Conservation (phyloP, 129 eudicot species). For the Apium graveolens region DNA sequence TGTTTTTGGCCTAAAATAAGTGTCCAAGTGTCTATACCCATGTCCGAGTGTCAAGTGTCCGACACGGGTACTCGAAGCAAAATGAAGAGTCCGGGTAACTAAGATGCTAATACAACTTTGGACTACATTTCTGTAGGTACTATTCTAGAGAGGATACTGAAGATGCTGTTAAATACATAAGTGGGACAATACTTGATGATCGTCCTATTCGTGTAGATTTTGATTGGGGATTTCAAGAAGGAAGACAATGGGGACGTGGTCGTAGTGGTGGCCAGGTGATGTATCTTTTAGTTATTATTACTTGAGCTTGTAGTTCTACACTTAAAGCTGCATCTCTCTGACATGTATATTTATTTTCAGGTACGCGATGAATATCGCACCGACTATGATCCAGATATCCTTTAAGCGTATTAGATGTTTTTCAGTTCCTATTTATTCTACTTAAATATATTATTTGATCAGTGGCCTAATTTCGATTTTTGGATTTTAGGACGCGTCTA, state of each 20-base stretch:
- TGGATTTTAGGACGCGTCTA: neutral
- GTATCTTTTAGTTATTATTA: constrained; percentile 3
- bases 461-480: neutral
- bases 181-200: constrained; percentile 97
- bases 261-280: constrained; percentile 95
- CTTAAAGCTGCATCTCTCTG: neutral
- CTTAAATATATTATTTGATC: neutral
- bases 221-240: constrained; percentile 99
- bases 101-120: neutral
- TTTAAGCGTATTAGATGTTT: constrained; percentile 1
- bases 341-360: constrained; percentile 27
- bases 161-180: constrained; percentile 86
- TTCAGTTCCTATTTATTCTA: neutral
- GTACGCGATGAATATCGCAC: constrained; percentile 99
- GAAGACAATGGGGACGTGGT: constrained; percentile 99
- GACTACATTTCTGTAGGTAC: constrained; percentile 38
- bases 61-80: too few relatives aligned
- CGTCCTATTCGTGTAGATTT: constrained; percentile 98
- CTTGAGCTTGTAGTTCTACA: neutral
- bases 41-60: too few relatives aligned
- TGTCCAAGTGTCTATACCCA: too few relatives aligned
- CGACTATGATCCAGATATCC: constrained; percentile 99
- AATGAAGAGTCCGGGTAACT: too few relatives aligned
- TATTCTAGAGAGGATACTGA: constrained; percentile 95
- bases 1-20: too few relatives aligned